Evolutionary conservation across 768 basidiomycete species (phyloP).

Genomic region (Mycena epipterygia): DNA sequence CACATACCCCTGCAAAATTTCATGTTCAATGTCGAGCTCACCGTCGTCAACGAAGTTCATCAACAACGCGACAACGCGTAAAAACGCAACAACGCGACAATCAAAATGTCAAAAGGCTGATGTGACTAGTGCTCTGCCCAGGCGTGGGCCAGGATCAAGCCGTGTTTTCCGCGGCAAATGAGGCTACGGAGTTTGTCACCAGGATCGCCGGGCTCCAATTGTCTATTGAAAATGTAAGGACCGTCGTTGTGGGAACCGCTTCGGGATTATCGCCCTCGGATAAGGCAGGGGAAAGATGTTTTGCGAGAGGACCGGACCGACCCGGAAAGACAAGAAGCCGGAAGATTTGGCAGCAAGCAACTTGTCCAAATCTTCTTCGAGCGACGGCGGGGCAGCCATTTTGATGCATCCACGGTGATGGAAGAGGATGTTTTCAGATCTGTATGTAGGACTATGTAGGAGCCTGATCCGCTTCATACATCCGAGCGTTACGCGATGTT

Average conservation of each 20-base stretch:
- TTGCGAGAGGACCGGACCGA: conserved; percentile 9
- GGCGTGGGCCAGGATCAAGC: conserved; percentile 16
- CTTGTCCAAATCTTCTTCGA: neutral
- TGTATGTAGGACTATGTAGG: neutral
- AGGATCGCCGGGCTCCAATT: conserved; percentile 13
- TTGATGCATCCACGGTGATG: neutral
- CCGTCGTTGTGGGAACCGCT: neutral
- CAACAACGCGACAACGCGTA: too few relatives aligned
- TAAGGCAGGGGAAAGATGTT: conserved; percentile 1
- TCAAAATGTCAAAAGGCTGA: too few relatives aligned
- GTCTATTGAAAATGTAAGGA: conserved; percentile 4
- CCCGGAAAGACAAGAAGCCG: neutral
- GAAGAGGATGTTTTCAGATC: neutral
- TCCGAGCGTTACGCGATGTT: too few relatives aligned
- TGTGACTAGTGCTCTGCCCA: conserved; percentile 28
- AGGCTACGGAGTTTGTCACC: neutral
- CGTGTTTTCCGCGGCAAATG: conserved; percentile 16
- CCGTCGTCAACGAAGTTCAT: too few relatives aligned
- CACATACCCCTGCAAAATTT: too few relatives aligned
- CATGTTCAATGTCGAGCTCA: too few relatives aligned
- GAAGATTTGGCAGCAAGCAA: conserved; percentile 6
- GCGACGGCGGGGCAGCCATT: neutral
- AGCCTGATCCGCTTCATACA: neutral
- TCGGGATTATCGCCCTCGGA: conserved; percentile 9
- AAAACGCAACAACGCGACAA: too few relatives aligned